Percentiles rank a stretch among this genome's conserved stretches.
Conservation (phyloP, 495 filamentous ascomycete species). For the Neurospora sp. region DNA sequence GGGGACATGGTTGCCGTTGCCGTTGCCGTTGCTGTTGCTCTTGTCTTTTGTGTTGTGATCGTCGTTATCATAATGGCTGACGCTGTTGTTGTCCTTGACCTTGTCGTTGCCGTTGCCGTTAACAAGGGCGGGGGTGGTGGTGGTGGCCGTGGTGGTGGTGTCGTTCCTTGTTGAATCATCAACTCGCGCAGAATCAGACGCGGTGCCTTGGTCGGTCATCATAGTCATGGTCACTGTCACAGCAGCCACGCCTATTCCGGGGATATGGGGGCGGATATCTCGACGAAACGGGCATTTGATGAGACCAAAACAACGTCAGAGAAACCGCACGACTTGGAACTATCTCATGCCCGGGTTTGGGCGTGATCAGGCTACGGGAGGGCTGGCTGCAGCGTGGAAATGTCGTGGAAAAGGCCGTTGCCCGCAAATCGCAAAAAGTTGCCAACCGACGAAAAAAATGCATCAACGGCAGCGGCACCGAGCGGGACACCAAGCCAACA, state of each 20-base stretch:
- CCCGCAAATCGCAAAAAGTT: slow-evolving; percentile 39
- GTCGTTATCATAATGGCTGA: no score
- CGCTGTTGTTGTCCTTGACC: background rate
- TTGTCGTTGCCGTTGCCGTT: background rate
- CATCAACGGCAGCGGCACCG: slow-evolving; percentile 9
- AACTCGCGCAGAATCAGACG: background rate
- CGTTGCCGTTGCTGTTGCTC: background rate
- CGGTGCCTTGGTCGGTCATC: slow-evolving; percentile 6
- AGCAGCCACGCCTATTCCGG: slow-evolving; percentile 7
- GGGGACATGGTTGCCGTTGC: background rate
- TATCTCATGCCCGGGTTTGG: slow-evolving; percentile 50
- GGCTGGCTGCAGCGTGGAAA: slow-evolving; percentile 29
- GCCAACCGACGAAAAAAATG: slow-evolving; percentile 25
- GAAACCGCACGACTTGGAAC: slow-evolving; percentile 41
- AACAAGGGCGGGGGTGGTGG: background rate
- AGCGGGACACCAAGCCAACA: slow-evolving; percentile 1
- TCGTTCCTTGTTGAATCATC: slow-evolving; percentile 5
- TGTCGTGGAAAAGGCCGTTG: slow-evolving; percentile 25
- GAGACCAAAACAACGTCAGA: slow-evolving; percentile 53
- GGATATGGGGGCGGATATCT: slow-evolving; percentile 46
- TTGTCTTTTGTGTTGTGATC: no score
- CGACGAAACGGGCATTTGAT: slow-evolving; percentile 54
- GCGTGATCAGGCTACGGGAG: slow-evolving; percentile 42
- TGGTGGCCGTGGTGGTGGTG: slow-evolving; percentile 6
- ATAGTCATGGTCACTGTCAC: slow-evolving; percentile 5